Conservation (phyloP, 2,329 filamentous ascomycete species). For the Hypoxylon sp. region DNA sequence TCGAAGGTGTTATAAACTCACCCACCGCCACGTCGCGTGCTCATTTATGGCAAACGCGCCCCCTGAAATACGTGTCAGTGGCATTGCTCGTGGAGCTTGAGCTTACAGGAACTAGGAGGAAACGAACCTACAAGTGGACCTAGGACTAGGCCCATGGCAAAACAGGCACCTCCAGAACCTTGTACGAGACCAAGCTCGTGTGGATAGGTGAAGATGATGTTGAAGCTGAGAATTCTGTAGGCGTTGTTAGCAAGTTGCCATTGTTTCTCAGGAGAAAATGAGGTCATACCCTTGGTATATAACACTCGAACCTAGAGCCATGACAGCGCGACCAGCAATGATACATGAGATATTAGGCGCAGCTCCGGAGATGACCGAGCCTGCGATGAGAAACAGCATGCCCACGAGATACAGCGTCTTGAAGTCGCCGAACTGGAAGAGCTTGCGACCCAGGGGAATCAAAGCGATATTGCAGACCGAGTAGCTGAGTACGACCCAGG, state of each 20-base stretch:
- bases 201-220: conserved; percentile 43
- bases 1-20: conserved; percentile 11
- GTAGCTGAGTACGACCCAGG: conserved; percentile 57
- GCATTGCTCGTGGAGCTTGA: conserved; percentile 44
- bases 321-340: conserved; percentile 52
- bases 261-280: background rate
- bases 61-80: conserved; percentile 36
- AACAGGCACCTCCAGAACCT: conserved; percentile 42
- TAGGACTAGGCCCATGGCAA: conserved; percentile 46
- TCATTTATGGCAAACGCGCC: conserved; percentile 53
- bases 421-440: conserved; percentile 53
- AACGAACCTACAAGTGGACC: conserved; percentile 49
- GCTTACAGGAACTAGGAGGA: conserved; percentile 38
- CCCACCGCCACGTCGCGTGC: conserved; percentile 58
- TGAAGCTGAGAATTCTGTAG: conserved; percentile 38
- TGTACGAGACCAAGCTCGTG: conserved; percentile 40
- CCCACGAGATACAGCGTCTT: conserved; percentile 48
- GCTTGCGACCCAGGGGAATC: conserved; percentile 53
- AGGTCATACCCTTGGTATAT: conserved; percentile 50
- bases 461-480: conserved; percentile 52
- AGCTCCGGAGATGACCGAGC: conserved; percentile 50
- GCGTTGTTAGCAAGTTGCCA: background rate
- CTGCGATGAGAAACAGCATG: conserved; percentile 48
- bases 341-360: conserved; percentile 49
- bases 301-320: conserved; percentile 50